Base-by-base conservation (phyloP, 2,329 filamentous ascomycete species). In the Dactylellina sp. region DNA sequence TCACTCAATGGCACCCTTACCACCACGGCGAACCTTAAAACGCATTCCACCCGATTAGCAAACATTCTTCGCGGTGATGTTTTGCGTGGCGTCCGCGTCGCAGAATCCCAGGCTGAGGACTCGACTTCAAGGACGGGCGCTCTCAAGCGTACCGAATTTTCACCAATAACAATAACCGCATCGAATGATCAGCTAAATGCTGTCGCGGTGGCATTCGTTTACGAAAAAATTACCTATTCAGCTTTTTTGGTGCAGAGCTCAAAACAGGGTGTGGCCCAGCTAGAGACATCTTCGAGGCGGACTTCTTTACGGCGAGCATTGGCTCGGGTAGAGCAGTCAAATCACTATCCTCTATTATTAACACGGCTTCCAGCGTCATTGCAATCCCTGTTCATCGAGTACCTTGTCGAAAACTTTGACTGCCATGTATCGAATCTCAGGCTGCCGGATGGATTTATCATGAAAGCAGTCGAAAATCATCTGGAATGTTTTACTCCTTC, bases 31-130 rank as follows among this genome's bases (percentile, higher is more conserved):
- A 72, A 61, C 7, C 49, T 72, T n/a, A 72, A 61, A 35, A 47
- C 60, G 7, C 60, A 61, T 28, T 65, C 68, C 16, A 65, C 44
- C 12, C 60, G 53, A 14, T 25, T 72, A 7, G 39, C 60, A 1
- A 72, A 72, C 40, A 22, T 72, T n/a, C 35, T 72, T 12, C 68
- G 68, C 24, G 68, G 68, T 12, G 68, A 72, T 65, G 68, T 72
- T 35, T 35, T 72, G 16, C 68, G 68, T 6, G 68, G 68, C 28
- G 60, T 72, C 50, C 68, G 68, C 53, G 68, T 72, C 53, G 46
- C 60, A n/a, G 35, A 53, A 12, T 42, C 56, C n/a, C 68, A 52
- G 16, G 55, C 7, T 12, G 68, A 64, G 11, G 60, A 72, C 37
- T 16, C 68, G 22, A 25, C 60, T 5, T 65, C 68, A 18, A 47